These are phyloP conservation scores for Fagopyrum homotropicum DNA, from an alignment of 148 eudicot species.

Conservation along the genomic window DNA sequence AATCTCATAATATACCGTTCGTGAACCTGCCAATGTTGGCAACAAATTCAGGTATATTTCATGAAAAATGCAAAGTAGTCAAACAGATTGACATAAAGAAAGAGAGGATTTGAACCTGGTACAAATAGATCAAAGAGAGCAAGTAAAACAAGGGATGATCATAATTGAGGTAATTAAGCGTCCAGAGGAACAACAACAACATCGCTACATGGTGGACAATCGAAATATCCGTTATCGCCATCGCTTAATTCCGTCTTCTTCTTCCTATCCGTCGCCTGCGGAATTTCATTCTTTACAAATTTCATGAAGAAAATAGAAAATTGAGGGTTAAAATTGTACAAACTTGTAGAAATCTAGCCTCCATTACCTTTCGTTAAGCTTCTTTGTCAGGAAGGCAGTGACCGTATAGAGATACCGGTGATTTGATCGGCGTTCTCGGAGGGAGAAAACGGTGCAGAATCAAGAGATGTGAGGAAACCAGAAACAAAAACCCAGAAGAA, in stretches of 20 bases:
- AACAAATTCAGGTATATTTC: background rate
- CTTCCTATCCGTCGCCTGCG: background rate
- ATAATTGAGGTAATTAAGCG: slow-evolving; percentile 33
- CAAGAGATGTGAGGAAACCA: background rate
- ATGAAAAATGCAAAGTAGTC: no score
- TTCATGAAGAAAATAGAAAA: background rate
- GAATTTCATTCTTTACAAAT: background rate
- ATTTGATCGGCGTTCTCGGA: slow-evolving; percentile 8
- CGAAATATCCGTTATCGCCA: slow-evolving; percentile 33
- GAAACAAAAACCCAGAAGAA: background rate
- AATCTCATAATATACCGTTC: slow-evolving; percentile 54
- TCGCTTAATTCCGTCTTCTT: slow-evolving; percentile 1
- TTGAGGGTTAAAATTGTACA: background rate
- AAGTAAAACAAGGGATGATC: slow-evolving; percentile 38
- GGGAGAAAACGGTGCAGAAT: slow-evolving; percentile 5
- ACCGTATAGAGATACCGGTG: background rate
- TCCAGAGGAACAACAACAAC: slow-evolving; percentile 46
- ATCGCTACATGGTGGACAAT: slow-evolving; percentile 54
- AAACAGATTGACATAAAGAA: background rate
- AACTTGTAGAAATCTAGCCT: background rate
- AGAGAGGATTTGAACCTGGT: slow-evolving; percentile 8
- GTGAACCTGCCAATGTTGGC: slow-evolving; percentile 32
- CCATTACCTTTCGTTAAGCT: background rate
- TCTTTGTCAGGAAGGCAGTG: background rate
- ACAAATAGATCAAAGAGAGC: slow-evolving; percentile 45